Base-by-base conservation (phyloP, 108 stramenopile genomes). In the Nannochloropsis oceanica region DNA sequence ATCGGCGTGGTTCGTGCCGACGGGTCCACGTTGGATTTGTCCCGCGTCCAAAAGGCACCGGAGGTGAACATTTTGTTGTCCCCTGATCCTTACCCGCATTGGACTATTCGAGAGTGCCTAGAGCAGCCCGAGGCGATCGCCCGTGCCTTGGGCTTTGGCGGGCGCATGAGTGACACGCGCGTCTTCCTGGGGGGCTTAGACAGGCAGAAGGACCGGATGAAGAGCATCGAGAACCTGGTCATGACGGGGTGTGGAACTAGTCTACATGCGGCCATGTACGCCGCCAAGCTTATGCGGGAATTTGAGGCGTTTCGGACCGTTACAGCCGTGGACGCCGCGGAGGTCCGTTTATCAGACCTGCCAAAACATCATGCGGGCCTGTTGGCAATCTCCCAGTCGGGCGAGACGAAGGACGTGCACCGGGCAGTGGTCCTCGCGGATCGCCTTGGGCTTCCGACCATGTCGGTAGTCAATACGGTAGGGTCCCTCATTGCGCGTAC, bases 91-190 rank as follows among this genome's bases (percentile, higher is more conserved):
- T 94, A 94, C 87, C 93, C 95, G 13, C 99, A 99, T 87, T 99
- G 97, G 95, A 99, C 97, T 0, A 86, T 98, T 80, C 84, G 87
- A 44, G 91, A 93, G 87, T 93, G 90, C 79, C 25, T 93, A 25
- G 97, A 99, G 88, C 97, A 99, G 91, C 97, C 98, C 11, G 95
- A 96, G 87, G 96, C 96, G 13, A 97, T 97, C 84, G 96, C 96
- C 3, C 93, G 97, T 5, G 94, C 96, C 80, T 87, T 96, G 26
- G 93, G 93, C 50, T 98, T 93, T 90, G 97, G 96, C 46, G 87
- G 88, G 20, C 85, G 89, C 26, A 89, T 92, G 43, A 91, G 84
- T 81, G 85, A 85, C 27, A 84, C 85, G 24, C 82, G 86, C 24
- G 88, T 89, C 26, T 88, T 89, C 8, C 88, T 89, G 18, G 91